Evolutionary conservation across 257 asterid genomes (phyloP), one percentile per base, ranked within the genome.

Genomic region (Perilla frutescens): DNA sequence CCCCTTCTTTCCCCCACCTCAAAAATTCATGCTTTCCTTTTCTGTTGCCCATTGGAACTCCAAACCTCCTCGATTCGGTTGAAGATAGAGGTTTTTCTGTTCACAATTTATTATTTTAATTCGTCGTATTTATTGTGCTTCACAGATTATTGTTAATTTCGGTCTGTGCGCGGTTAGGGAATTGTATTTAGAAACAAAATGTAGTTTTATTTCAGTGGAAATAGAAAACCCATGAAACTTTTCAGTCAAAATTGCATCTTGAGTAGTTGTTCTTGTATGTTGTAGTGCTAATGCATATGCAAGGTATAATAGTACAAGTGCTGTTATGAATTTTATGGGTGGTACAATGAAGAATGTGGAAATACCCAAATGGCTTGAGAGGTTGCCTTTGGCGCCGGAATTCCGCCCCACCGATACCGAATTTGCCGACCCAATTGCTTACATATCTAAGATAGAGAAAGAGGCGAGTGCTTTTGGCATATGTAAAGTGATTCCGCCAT

Each of bases 371-470:
- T 95, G 99, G 99, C 96, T 95, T 58, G 90, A 92, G 68, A 85
- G 76, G 77, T 72, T 95, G 87, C 97, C 99, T 20, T 68, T 86
- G 84, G 99, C 99, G 51, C 99, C 99, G n/a, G 99, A 92, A 84
- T 95, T 90, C 77, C 89, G 85, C 60, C 99, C 98, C 0, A 92
- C 99, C 0, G 98, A 92, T 64, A 92, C 99, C 1, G 99, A 95
- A 83, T 95, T 95, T 9, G 96, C 99, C 0, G 99, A 95, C 87
- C 98, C 98, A 13, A 90, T 95, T 78, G 99, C 98, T 47, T 95
- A 95, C 61, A 95, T 95, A 74, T 92, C 98, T 9, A 92, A 95
- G 80, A 95, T 95, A 59, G 99, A 95, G 88, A 90, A 86, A 87
- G 91, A 95, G 81, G 99, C 96, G 51, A 83, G 98, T 84, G 93